A percentile compares a stretch with the other conserved stretches of the same genome.
These are phyloP conservation scores for Achaetomium macrosporum DNA, from an alignment of 2,329 filamentous ascomycete genomes.

Conservation along the genomic window DNA sequence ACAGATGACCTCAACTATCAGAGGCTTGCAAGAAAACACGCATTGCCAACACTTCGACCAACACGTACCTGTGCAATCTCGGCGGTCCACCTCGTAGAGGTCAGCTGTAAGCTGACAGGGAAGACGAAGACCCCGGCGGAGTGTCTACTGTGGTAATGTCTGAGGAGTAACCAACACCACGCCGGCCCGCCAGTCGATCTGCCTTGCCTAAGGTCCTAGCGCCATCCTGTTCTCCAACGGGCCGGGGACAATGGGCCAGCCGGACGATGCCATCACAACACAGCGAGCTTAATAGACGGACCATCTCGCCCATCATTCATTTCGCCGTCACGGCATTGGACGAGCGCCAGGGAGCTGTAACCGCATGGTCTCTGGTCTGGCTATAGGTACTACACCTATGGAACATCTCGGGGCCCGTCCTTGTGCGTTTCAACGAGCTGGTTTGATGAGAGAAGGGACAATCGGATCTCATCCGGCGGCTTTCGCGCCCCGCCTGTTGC, in stretches of 20 bases:
- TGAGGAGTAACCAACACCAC: no score
- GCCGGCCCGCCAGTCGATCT: no score
- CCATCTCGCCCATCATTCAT: slow-evolving; percentile 6
- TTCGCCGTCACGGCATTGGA: neutral
- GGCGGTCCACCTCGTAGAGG: no score
- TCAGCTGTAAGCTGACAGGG: no score
- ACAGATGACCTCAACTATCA: slow-evolving; percentile 1
- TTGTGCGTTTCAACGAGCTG: neutral
- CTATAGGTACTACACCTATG: neutral
- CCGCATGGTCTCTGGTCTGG: neutral
- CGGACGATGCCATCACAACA: slow-evolving; percentile 5
- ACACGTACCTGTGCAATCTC: neutral
- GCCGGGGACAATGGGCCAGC: neutral
- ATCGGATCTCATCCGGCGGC: neutral
- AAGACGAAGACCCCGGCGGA: no score
- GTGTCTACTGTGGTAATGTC: no score
- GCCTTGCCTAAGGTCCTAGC: no score
- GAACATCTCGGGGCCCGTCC: neutral
- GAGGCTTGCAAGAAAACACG: neutral
- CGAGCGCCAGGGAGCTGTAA: neutral
- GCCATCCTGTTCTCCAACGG: neutral
- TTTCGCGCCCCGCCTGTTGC: no score
- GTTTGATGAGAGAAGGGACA: neutral
- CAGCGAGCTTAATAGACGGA: slow-evolving; percentile 2
- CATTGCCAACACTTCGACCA: neutral